Conservation (phyloP, 2,329 filamentous ascomycete genomes). For the Lasiodiplodia sp. region DNA sequence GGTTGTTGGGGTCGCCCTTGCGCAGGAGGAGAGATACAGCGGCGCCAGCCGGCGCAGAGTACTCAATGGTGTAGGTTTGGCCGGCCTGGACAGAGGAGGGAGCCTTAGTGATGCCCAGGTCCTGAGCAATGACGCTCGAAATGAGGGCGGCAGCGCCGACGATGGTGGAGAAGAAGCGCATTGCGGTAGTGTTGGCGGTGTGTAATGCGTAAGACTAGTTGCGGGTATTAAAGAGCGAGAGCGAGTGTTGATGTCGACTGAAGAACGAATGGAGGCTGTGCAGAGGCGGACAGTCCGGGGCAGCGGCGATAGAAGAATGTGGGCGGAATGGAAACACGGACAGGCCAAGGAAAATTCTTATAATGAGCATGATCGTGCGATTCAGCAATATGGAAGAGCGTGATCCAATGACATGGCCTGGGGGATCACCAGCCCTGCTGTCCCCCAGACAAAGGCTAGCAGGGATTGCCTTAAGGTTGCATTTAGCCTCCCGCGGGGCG, state of each 20-base stretch:
- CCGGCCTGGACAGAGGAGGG: conserved; percentile 58
- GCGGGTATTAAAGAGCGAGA: background rate
- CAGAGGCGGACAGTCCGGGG: background rate
- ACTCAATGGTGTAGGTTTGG: conserved; percentile 57
- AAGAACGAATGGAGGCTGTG: conserved; percentile 16
- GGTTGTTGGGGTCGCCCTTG: conserved; percentile 58
- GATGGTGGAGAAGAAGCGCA: conserved; percentile 60
- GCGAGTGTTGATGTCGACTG: conserved; percentile 20
- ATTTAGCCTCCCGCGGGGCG: conserved; percentile 26
- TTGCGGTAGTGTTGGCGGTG: conserved; percentile 41
- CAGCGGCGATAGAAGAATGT: conserved; percentile 13
- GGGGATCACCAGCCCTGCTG: conserved; percentile 18
- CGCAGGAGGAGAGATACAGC: conserved; percentile 62
- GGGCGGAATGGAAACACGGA: conserved; percentile 15
- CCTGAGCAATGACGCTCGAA: conserved; percentile 54
- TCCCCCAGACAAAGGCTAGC: conserved; percentile 19
- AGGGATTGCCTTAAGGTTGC: conserved; percentile 28
- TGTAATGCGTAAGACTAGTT: conserved; percentile 26
- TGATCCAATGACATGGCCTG: conserved; percentile 17
- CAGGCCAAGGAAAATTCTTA: conserved; percentile 26
- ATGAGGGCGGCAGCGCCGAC: conserved; percentile 51
- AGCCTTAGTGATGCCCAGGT: conserved; percentile 56
- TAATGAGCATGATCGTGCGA: conserved; percentile 23
- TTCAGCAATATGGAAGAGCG: conserved; percentile 5
- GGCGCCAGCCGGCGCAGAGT: conserved; percentile 54